Evolutionary conservation across 169 alveolate species (phyloP).

Genomic region (Cryptosporidium canis): DNA sequence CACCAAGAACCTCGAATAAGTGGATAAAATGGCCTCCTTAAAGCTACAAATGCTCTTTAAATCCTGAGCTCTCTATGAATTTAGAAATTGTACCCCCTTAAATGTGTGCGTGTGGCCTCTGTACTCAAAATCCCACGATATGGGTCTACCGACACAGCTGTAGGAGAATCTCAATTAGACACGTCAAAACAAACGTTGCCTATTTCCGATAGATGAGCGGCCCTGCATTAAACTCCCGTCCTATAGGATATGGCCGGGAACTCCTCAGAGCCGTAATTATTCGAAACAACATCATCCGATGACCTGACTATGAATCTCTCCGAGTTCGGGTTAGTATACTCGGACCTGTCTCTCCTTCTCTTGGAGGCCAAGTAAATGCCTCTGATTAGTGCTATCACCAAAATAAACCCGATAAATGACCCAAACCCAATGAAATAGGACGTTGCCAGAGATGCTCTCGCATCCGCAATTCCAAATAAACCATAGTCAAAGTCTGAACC

Average conservation of each 20-base stretch:
- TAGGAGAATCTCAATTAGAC: too few species aligned
- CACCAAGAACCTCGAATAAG: not conserved
- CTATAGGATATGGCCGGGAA: conserved; percentile 5
- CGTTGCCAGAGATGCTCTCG: conserved; percentile 23
- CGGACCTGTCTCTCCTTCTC: not conserved
- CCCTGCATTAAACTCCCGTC: not conserved
- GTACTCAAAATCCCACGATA: not conserved
- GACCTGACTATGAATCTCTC: conserved; percentile 42
- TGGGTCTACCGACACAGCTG: too few species aligned
- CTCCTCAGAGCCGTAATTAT: not conserved
- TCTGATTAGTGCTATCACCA: conserved; percentile 20
- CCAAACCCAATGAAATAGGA: conserved; percentile 57
- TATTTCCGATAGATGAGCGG: not conserved
- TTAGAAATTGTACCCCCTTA: too few species aligned
- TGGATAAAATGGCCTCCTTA: not conserved
- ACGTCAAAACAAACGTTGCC: too few species aligned
- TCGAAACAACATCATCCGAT: not conserved
- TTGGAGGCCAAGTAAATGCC: not conserved
- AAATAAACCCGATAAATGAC: conserved; percentile 18
- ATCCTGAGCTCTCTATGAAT: not conserved
- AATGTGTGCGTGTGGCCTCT: not conserved
- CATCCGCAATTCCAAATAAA: conserved; percentile 42
- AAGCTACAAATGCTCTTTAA: not conserved
- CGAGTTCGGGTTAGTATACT: not conserved
- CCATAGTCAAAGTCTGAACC: not conserved